Conservation (phyloP, 495 filamentous ascomycete species). For the Extremus antarcticus region DNA sequence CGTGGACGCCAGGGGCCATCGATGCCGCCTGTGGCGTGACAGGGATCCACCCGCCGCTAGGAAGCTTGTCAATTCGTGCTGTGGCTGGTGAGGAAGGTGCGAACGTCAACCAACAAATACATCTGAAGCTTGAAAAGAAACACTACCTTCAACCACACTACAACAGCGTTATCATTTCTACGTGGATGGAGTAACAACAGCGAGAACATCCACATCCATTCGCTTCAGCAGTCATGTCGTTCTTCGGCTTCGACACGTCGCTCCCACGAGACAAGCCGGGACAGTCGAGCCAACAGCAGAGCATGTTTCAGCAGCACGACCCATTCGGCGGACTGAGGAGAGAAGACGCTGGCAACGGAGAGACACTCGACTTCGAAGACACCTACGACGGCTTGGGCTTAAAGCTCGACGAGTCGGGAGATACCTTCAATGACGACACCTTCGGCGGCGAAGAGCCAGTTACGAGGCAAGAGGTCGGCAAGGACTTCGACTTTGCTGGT, state of each 20-base stretch:
- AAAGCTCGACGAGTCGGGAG: slow-evolving; percentile 81
- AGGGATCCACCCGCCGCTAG: too few species aligned
- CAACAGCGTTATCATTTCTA: background rate
- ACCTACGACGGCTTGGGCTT: slow-evolving; percentile 95
- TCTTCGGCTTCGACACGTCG: slow-evolving; percentile 75
- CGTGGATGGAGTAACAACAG: background rate
- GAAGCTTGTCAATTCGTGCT: background rate
- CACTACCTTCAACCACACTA: too few species aligned
- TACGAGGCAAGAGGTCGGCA: slow-evolving; percentile 49
- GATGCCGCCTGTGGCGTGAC: too few species aligned
- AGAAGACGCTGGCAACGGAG: slow-evolving; percentile 43
- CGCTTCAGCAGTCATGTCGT: slow-evolving; percentile 47
- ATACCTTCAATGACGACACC: slow-evolving; percentile 97
- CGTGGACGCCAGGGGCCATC: too few species aligned
- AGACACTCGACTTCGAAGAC: slow-evolving; percentile 92
- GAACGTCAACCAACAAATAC: background rate
- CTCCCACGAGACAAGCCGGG: slow-evolving; percentile 48
- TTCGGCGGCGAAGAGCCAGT: slow-evolving; percentile 53
- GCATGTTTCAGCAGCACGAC: slow-evolving; percentile 77
- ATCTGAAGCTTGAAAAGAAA: too few species aligned
- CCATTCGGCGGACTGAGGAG: slow-evolving; percentile 69
- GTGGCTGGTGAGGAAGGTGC: background rate
- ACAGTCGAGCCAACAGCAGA: slow-evolving; percentile 34
- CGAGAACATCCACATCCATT: background rate
- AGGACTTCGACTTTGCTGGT: slow-evolving; percentile 96